Conservation (phyloP, 805 yeast species). For the Kodamaea jinghongensis region DNA sequence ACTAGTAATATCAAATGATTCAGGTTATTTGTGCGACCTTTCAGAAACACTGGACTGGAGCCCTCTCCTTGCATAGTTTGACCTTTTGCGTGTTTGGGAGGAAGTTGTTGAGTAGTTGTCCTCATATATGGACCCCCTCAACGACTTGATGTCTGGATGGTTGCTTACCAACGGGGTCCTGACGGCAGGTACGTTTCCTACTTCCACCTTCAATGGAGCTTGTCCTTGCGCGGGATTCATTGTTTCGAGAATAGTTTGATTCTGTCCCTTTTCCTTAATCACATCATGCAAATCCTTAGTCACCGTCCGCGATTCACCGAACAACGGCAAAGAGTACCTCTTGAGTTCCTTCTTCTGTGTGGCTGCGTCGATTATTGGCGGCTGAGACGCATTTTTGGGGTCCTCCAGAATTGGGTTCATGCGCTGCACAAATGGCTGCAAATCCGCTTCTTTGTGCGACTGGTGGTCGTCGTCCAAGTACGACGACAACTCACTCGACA, state of each 20-base stretch:
- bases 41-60: constrained; percentile 5
- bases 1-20: neutral
- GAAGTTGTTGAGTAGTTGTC: too few relatives aligned
- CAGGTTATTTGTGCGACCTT: neutral
- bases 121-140: constrained; percentile 19
- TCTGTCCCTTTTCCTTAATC: constrained; percentile 5
- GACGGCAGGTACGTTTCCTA: neutral
- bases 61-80: too few relatives aligned
- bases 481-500: constrained; percentile 25
- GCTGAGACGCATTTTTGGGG: neutral
- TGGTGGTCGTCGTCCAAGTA: constrained; percentile 9
- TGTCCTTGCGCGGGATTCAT: neutral
- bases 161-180: neutral
- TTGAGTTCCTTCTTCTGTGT: too few relatives aligned
- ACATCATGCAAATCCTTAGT: constrained; percentile 1
- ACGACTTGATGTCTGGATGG: constrained; percentile 17
- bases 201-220: constrained; percentile 7
- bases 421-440: neutral
- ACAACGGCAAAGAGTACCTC: constrained; percentile 8
- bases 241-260: constrained; percentile 10
- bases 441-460: neutral
- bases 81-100: too few relatives aligned
- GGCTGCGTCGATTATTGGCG: neutral
- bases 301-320: constrained; percentile 2
- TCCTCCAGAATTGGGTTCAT: constrained; percentile 4